These are phyloP conservation scores for Chlorociboria aeruginascens DNA, from an alignment of 495 filamentous ascomycete genomes.

Conservation along the genomic window DNA sequence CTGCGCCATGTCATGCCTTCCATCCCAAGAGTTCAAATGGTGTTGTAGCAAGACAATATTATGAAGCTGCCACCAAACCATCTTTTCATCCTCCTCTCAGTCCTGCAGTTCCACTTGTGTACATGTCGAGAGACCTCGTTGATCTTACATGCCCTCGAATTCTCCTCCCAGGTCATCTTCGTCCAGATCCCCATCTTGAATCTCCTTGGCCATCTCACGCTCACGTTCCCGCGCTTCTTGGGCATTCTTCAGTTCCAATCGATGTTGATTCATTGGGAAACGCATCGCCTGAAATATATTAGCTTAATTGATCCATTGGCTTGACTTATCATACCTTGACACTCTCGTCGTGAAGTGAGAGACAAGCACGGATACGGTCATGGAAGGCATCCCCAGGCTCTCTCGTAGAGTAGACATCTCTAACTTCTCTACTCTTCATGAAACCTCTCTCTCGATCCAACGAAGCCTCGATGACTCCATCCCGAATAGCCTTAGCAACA, in stretches of 20 bases:
- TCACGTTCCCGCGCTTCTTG: constrained; percentile 94
- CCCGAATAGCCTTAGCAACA: constrained; percentile 94
- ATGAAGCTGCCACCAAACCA: constrained; percentile 20
- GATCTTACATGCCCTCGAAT: constrained; percentile 83
- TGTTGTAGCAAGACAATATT: constrained; percentile 21
- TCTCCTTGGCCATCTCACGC: constrained; percentile 95
- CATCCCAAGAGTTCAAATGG: constrained; percentile 4
- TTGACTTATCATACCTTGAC: constrained; percentile 62
- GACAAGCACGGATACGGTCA: constrained; percentile 82
- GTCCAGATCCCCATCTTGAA: constrained; percentile 94
- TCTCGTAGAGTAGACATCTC: constrained; percentile 89
- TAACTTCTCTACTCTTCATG: constrained; percentile 96
- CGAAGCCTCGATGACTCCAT: constrained; percentile 94
- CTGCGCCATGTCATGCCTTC: constrained; percentile 1
- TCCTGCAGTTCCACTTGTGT: not conserved
- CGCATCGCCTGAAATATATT: constrained; percentile 65
- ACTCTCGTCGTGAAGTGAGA: constrained; percentile 90
- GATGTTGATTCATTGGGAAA: constrained; percentile 98
- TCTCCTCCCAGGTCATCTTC: constrained; percentile 95
- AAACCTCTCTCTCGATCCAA: constrained; percentile 89
- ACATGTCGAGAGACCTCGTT: not conserved
- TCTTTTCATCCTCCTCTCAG: not conserved
- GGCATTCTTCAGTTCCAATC: constrained; percentile 94
- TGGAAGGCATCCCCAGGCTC: constrained; percentile 97
- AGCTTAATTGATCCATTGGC: constrained; percentile 9